Evolutionary conservation across 2,329 filamentous ascomycete species (phyloP).

Genomic region (Aspergillus novoparasiticus): DNA sequence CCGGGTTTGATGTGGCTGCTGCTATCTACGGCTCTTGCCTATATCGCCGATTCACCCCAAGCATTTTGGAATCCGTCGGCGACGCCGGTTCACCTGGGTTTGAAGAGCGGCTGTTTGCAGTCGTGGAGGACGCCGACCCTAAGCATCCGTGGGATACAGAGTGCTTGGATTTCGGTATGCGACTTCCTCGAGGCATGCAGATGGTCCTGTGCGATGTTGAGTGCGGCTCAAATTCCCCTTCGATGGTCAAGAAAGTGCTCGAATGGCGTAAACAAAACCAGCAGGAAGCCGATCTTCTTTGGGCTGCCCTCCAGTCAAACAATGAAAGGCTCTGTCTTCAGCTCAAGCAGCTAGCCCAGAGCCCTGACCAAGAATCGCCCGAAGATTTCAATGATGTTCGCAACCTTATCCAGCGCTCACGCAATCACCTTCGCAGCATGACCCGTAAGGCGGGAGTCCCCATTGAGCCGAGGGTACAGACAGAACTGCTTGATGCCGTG

Average conservation of each 20-base stretch:
- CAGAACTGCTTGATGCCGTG: slow-evolving; percentile 76
- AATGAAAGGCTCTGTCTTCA: slow-evolving; percentile 72
- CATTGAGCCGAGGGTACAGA: slow-evolving; percentile 87
- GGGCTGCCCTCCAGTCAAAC: slow-evolving; percentile 71
- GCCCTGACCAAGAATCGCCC: slow-evolving; percentile 42
- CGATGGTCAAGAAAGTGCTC: slow-evolving; percentile 93
- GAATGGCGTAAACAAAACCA: slow-evolving; percentile 72
- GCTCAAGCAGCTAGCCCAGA: slow-evolving; percentile 58
- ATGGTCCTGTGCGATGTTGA: slow-evolving; percentile 95
- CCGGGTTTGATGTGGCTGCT: slow-evolving; percentile 91
- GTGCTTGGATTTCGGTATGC: slow-evolving; percentile 68
- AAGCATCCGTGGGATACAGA: slow-evolving; percentile 74
- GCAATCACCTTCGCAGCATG: slow-evolving; percentile 73
- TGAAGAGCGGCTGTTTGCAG: slow-evolving; percentile 60
- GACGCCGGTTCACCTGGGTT: slow-evolving; percentile 70
- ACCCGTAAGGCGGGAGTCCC: slow-evolving; percentile 73
- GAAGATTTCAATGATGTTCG: slow-evolving; percentile 57
- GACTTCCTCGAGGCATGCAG: slow-evolving; percentile 71
- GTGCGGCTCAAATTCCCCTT: slow-evolving; percentile 87
- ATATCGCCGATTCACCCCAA: slow-evolving; percentile 90
- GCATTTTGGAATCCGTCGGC: slow-evolving; percentile 67
- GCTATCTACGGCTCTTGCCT: slow-evolving; percentile 90
- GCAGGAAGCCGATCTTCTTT: slow-evolving; percentile 68
- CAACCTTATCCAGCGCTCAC: slow-evolving; percentile 53
- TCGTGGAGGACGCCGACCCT: slow-evolving; percentile 64